Percentiles rank a stretch among this genome's conserved stretches.
Conservation (phyloP, 768 basidiomycete species). For the Rhizopogon vesiculosus region DNA sequence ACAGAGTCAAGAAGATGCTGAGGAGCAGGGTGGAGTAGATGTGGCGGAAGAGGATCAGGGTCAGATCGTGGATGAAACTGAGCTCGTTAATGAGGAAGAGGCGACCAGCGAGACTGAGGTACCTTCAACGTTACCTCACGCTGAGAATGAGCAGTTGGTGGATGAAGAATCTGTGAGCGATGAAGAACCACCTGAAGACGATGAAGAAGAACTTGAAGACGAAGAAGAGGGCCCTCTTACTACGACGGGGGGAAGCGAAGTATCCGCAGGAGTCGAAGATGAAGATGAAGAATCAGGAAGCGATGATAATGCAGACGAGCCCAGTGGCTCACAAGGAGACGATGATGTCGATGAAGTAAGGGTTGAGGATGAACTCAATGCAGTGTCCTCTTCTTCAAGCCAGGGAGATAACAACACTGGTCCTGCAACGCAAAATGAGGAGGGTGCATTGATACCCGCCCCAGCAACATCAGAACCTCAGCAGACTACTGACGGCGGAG, state of each 20-base stretch:
- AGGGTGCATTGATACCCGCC: neutral
- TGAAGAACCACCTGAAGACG: neutral
- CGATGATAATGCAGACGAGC: neutral
- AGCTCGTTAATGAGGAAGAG: neutral
- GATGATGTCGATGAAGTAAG: conserved; percentile 7
- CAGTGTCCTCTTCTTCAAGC: conserved; percentile 5
- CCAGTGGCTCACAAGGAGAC: neutral
- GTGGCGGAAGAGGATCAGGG: neutral
- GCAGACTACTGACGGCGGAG: conserved; percentile 5
- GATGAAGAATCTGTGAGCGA: neutral
- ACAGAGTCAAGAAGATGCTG: neutral
- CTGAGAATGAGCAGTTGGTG: too few species aligned
- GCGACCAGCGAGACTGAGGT: neutral
- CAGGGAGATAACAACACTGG: neutral
- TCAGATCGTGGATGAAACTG: neutral
- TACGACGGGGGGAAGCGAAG: neutral
- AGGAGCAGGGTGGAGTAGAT: neutral
- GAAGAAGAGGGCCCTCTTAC: neutral
- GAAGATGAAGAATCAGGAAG: conserved; percentile 1
- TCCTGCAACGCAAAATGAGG: neutral
- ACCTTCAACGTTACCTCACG: neutral
- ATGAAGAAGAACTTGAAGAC: conserved; percentile 1
- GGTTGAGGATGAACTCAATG: conserved; percentile 6
- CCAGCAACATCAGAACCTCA: conserved; percentile 4
- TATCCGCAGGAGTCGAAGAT: neutral